Evolutionary conservation across 768 basidiomycete species (phyloP), one percentile per base, ranked within the genome.

Genomic region (Lactarius tabidus): DNA sequence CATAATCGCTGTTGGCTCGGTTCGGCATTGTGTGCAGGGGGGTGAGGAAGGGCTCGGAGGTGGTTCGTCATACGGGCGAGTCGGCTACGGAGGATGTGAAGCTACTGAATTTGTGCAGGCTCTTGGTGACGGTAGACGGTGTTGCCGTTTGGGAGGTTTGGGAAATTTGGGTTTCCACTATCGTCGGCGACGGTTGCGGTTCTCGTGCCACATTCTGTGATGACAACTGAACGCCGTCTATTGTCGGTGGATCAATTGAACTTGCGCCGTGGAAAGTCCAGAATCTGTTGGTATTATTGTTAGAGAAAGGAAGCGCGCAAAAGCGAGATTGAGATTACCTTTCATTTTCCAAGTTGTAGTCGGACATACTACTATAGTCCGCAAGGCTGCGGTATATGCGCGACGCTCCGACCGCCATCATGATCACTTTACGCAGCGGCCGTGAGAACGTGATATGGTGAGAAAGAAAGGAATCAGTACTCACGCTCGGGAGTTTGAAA

Each of bases 401-500:
- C 43, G 66, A 55, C 20, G 62, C 66, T 5, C 66, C 63, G 15
- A 67, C 53, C 18, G 66, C 58, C 66, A 67, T 67, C 62, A 67
- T 67, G 36, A 67, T 67, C 6, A 67, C 66, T 67, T 54, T 26
- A 29, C 8, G 18, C 6, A 31, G n/a, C 23, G 26, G 43, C 15
- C 36, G 18, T 45, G 17, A 62, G 55, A 26, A 23, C 14, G 57
- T 23, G 52, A 10, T 6, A 15, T 3, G 5, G 26, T 28, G 45
- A 35, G 54, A 59, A 31, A 8, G 6, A 15, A 31, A 45, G 17
- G 5, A n/a, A 23, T 1, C 15, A n/a, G 6, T 31, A 65, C 66
- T 59, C 59, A 67, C 66, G 66, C 39, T 67, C 66, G 6, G 66
- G 66, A 18, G 48, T 31, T 41, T 67, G 66, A 38, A 67, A 67